These are phyloP conservation scores for Neurospora terricola DNA, from an alignment of 495 filamentous ascomycete species.

Conservation along the genomic window DNA sequence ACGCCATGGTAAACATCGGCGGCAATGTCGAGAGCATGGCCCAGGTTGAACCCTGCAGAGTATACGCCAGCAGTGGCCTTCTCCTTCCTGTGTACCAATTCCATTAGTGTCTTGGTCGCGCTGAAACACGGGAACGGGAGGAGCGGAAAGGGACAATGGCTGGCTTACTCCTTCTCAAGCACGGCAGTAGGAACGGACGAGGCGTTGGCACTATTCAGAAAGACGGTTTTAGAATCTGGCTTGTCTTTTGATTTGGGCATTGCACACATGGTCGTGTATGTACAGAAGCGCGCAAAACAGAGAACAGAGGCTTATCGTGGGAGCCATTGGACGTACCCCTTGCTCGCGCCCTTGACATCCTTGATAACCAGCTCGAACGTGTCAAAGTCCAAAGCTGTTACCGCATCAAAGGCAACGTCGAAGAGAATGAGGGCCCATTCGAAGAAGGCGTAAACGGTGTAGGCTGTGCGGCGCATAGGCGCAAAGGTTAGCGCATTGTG, in stretches of 20 bases:
- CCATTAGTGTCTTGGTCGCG: slow-evolving; percentile 3
- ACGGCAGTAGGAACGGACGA: slow-evolving; percentile 59
- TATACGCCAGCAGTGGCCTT: slow-evolving; percentile 63
- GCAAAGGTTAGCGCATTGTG: slow-evolving; percentile 8
- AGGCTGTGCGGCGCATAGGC: slow-evolving; percentile 46
- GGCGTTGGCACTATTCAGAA: slow-evolving; percentile 38
- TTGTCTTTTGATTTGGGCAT: slow-evolving; percentile 27
- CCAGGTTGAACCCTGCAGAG: slow-evolving; percentile 60
- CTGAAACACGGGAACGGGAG: not conserved
- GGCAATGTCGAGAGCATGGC: slow-evolving; percentile 64
- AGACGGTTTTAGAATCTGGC: slow-evolving; percentile 28
- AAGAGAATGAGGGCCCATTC: slow-evolving; percentile 94
- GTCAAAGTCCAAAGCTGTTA: slow-evolving; percentile 91
- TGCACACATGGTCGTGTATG: slow-evolving; percentile 11
- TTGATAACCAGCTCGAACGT: slow-evolving; percentile 80
- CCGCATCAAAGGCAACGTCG: slow-evolving; percentile 93
- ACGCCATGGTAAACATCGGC: slow-evolving; percentile 93
- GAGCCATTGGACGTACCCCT: slow-evolving; percentile 99
- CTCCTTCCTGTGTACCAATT: slow-evolving; percentile 52
- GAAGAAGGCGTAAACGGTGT: slow-evolving; percentile 97
- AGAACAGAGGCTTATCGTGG: slow-evolving; percentile 52
- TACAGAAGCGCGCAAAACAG: slow-evolving; percentile 15
- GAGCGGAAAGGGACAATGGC: not conserved
- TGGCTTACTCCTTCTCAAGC: slow-evolving; percentile 75
- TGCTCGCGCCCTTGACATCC: slow-evolving; percentile 82